phyloP scores from a whole-genome alignment of 2,329 filamentous ascomycete genomes.

The Ophiocordyceps robertsii region DNA sequence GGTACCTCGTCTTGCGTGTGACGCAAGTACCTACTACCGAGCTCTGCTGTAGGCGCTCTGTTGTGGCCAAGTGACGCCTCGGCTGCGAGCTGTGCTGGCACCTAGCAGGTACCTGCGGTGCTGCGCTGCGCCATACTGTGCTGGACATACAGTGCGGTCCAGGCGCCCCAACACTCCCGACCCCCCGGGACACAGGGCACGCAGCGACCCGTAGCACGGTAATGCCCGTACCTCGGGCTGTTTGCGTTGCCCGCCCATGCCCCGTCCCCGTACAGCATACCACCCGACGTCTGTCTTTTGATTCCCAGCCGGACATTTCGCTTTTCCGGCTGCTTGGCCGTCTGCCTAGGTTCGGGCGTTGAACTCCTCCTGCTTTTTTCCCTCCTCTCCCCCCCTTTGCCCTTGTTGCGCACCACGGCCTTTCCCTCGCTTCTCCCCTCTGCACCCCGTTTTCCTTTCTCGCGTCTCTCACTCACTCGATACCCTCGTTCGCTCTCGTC shows the following conservation, averaged over 20 bases:
- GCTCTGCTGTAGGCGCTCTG: too few relatives aligned
- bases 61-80: too few relatives aligned
- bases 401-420: too few relatives aligned
- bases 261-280: not conserved
- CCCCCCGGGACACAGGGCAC: too few relatives aligned
- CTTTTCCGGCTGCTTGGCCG: constrained; percentile 3
- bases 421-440: not conserved
- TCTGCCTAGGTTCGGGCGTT: not conserved
- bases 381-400: not conserved
- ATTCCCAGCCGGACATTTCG: constrained; percentile 3
- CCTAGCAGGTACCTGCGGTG: not conserved
- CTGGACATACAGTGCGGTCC: too few relatives aligned
- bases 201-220: too few relatives aligned
- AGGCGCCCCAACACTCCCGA: too few relatives aligned
- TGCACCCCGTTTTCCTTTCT: not conserved
- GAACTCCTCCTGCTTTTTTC: not conserved
- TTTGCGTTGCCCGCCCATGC: not conserved
- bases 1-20: too few relatives aligned
- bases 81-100: not conserved
- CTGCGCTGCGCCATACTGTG: too few relatives aligned
- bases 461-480: not conserved
- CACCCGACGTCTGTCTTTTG: too few relatives aligned
- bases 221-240: not conserved
- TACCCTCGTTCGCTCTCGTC: not conserved
- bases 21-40: too few relatives aligned